These are phyloP conservation scores for Clonostachys chloroleuca DNA, from an alignment of 2,329 filamentous ascomycete species.

Conservation along the genomic window DNA sequence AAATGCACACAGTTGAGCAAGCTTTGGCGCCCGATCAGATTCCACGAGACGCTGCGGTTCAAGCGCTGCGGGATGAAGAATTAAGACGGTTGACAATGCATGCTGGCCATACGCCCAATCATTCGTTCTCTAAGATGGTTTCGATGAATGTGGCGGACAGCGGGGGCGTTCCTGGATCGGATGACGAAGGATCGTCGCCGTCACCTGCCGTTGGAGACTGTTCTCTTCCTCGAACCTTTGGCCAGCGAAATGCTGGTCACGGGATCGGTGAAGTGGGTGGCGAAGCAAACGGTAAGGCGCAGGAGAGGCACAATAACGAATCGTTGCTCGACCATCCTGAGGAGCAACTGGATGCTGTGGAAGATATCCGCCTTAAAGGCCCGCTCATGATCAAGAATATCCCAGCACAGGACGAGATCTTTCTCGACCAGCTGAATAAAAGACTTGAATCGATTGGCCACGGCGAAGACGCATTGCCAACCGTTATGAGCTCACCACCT, in stretches of 20 bases:
- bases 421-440: constrained; percentile 43
- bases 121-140: constrained; percentile 48
- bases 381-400: constrained; percentile 52
- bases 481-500: constrained; percentile 25
- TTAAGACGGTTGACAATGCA: constrained; percentile 53
- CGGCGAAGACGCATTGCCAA: constrained; percentile 39
- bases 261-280: neutral
- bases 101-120: constrained; percentile 59
- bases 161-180: constrained; percentile 15
- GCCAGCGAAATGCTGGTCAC: neutral
- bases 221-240: neutral
- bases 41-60: constrained; percentile 24
- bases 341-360: constrained; percentile 27
- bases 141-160: constrained; percentile 34
- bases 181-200: constrained; percentile 14
- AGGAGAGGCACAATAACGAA: constrained; percentile 1
- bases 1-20: neutral
- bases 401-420: constrained; percentile 50
- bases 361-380: constrained; percentile 43
- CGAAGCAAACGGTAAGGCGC: neutral
- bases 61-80: constrained; percentile 42
- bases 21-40: constrained; percentile 6
- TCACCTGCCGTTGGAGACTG: neutral
- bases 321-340: constrained; percentile 11
- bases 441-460: constrained; percentile 46